Base-by-base conservation (phyloP, 306 rosid species). In the Prunus campanulata region DNA sequence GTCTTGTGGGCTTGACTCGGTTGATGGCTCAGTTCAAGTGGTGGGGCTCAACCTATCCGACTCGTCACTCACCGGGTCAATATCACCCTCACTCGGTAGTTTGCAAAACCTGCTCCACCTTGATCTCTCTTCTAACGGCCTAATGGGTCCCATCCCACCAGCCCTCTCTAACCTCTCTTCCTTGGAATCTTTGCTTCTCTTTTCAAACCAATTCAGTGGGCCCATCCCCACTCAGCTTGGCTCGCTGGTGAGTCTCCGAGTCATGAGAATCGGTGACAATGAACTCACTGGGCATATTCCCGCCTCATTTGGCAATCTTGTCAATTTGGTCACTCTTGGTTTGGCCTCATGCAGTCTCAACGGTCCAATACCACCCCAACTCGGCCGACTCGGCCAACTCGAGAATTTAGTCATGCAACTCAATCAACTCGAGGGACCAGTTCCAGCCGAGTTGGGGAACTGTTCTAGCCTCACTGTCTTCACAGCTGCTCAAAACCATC, bases 181-280 rank as follows among this genome's bases (percentile, higher is more conserved):
- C 3, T 79, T 95, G 93, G 88, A 92, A 74, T 84, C 86, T 82
- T 66, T 95, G 82, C 86, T 89, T 18, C 89, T 95, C 60, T 95
- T 81, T 79, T 87, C 97, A 22, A 95, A 95, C 86, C 84, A 82
- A 68, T 91, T 95, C 84, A 79, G 51, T 8, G 99, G 99, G 35
- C 79, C 71, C 30, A 76, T 95, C 51, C 97, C 97, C 16, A 20
- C 71, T 75, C 87, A 89, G 86, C 76, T 95, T 2, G 90, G 93
- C 79, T 80, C 69, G 11, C 90, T 95, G 44, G 24, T 86, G 67
- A 86, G 85, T 82, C 90, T 95, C 89, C 92, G 84, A 76, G 90
- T 92, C 71, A 44, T 95, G 87, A 83, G 96, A 82, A 82, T 92
- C 81, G 99, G 99, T 8, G 88, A 90, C 82, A 92, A 95, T 79